phyloP scores from a whole-genome alignment of 2,329 filamentous ascomycete genomes.

The Aspergillus fijiensis region DNA sequence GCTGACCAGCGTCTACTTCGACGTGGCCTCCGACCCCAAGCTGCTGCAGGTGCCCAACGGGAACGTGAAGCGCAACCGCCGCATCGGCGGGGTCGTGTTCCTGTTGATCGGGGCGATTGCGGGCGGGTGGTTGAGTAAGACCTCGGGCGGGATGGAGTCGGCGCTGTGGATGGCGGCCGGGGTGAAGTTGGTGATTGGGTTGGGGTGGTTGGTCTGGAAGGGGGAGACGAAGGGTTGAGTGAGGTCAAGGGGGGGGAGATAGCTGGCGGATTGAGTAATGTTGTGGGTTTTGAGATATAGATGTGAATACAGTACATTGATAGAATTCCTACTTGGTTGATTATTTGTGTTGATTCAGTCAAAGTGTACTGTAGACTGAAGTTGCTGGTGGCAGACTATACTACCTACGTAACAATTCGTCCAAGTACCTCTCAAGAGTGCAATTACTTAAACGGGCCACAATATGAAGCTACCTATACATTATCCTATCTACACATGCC shows the following conservation, averaged over 20 bases:
- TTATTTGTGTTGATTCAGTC: no score
- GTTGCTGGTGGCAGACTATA: no score
- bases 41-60: constrained; percentile 26
- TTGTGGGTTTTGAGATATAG: neutral
- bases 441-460: no score
- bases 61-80: constrained; percentile 27
- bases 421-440: no score
- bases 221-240: neutral
- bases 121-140: constrained; percentile 31
- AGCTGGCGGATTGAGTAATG: no score
- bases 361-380: no score
- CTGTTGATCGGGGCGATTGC: constrained; percentile 29
- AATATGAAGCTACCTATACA: no score
- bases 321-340: no score
- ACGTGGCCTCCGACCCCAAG: constrained; percentile 32
- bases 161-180: constrained; percentile 27
- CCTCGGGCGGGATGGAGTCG: constrained; percentile 22
- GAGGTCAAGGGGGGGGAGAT: neutral
- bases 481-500: no score
- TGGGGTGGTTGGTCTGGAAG: neutral
- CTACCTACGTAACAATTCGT: no score
- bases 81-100: constrained; percentile 27
- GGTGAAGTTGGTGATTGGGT: constrained; percentile 22
- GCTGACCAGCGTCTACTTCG: constrained; percentile 33
- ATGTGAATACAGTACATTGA: neutral